Percentiles rank a stretch among this genome's conserved stretches.
These are phyloP conservation scores for Sisymbrium altissimum DNA, from an alignment of 345 rosid genomes.

Conservation along the genomic window DNA sequence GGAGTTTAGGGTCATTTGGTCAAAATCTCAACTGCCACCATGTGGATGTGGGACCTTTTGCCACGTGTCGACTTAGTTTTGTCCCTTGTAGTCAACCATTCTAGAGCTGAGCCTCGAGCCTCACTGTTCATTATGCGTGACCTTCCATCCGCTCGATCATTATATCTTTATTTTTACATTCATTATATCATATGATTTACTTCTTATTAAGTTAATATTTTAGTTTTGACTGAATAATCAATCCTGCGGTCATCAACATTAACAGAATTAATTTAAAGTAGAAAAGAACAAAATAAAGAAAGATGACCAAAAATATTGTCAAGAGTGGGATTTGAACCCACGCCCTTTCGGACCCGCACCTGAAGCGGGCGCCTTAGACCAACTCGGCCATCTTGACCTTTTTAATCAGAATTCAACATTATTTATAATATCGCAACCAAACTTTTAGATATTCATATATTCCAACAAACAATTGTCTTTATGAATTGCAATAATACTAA, in stretches of 20 bases:
- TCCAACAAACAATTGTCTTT: no score
- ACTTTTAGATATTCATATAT: no score
- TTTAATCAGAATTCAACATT: no score
- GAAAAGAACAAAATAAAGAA: neutral
- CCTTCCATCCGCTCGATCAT: neutral
- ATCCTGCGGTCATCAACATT: neutral
- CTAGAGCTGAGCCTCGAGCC: neutral
- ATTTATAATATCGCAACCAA: no score
- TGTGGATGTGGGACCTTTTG: conserved; percentile 6
- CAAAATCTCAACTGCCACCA: conserved; percentile 32
- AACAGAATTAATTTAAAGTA: neutral
- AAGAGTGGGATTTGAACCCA: conserved; percentile 97
- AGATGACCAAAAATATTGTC: conserved; percentile 29
- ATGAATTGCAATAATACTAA: neutral
- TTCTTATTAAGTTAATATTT: no score
- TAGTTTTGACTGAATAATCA: no score
- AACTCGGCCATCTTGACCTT: conserved; percentile 94
- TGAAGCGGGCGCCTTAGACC: conserved; percentile 97
- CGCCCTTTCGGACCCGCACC: conserved; percentile 93
- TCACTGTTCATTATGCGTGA: neutral
- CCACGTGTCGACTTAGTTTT: neutral
- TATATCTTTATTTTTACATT: no score
- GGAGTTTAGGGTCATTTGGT: neutral
- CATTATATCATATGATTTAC: no score
- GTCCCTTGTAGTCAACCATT: neutral